Evolutionary conservation across 257 asterid genomes (phyloP).

Genomic region (Echites panduratus): DNA sequence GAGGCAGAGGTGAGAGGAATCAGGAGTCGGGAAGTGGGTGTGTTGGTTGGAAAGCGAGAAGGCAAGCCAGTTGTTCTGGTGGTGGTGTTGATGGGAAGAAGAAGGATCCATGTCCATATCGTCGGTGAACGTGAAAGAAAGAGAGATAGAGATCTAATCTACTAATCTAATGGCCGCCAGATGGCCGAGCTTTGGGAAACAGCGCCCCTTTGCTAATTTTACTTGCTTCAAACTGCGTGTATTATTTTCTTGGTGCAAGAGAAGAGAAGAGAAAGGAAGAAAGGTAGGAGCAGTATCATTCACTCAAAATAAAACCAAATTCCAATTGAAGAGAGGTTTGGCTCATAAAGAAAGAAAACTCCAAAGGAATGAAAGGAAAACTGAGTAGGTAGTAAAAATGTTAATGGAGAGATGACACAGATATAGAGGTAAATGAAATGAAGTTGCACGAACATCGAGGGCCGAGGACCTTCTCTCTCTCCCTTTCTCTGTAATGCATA

Average conservation of each 20-base stretch:
- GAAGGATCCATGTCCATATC: constrained; percentile 52
- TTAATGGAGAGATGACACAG: constrained; percentile 17
- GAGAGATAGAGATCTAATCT: not conserved
- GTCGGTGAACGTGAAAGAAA: constrained; percentile 34
- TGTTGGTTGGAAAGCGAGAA: constrained; percentile 74
- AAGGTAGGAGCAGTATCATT: not conserved
- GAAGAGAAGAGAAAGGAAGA: not conserved
- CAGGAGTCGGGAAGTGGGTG: not conserved
- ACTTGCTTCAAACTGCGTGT: not conserved
- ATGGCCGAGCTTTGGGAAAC: constrained; percentile 42
- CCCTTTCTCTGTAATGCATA: not conserved
- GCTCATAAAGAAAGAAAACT: not conserved
- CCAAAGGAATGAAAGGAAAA: not conserved
- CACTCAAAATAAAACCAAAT: too few relatives aligned
- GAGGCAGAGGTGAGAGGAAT: constrained; percentile 30
- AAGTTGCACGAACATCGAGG: constrained; percentile 22
- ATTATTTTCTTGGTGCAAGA: not conserved
- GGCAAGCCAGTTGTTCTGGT: constrained; percentile 63
- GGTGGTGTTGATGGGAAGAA: not conserved
- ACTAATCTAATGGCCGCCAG: not conserved
- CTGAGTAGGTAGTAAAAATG: not conserved
- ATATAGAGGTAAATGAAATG: constrained; percentile 18
- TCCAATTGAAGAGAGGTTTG: not conserved
- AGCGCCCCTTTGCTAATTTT: constrained; percentile 23
- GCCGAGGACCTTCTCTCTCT: constrained; percentile 2